Conservation (phyloP, 768 basidiomycete genomes). For the Macrolepiota albuminosa region DNA sequence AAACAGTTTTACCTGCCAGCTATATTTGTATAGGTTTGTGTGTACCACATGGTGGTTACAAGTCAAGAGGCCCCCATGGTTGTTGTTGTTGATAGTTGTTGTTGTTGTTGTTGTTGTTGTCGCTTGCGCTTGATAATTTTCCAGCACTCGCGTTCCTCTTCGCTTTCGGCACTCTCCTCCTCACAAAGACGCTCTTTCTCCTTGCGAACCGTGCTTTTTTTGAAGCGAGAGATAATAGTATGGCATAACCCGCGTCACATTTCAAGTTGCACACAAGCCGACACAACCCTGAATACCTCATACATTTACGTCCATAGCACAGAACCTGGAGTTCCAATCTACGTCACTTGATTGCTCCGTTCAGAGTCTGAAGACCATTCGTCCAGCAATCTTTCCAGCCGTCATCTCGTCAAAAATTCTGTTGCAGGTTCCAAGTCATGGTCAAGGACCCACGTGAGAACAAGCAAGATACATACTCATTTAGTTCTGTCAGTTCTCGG, state of each 20-base stretch:
- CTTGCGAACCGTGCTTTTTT: too few species aligned
- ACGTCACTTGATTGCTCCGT: neutral
- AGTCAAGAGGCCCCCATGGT: too few species aligned
- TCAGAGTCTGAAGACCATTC: slow-evolving; percentile 22
- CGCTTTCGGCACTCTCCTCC: too few species aligned
- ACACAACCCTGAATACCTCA: neutral
- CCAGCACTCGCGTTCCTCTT: too few species aligned
- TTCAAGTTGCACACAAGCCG: slow-evolving; percentile 3
- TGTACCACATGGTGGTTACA: too few species aligned
- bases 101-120: too few species aligned
- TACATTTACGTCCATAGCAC: neutral
- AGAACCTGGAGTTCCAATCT: neutral
- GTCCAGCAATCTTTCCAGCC: slow-evolving; percentile 27
- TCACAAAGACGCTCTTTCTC: too few species aligned
- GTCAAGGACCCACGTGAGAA: neutral
- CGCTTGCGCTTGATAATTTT: too few species aligned
- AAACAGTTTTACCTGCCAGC: too few species aligned
- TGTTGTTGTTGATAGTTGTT: too few species aligned
- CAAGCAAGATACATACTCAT: slow-evolving; percentile 33
- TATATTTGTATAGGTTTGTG: too few species aligned
- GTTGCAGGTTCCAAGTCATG: neutral
- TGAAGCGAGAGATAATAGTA: too few species aligned
- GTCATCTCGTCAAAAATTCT: slow-evolving; percentile 25
- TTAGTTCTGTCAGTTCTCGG: slow-evolving; percentile 44
- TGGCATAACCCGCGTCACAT: slow-evolving; percentile 10